Evolutionary conservation across 306 rosid species (phyloP).

Genomic region (Vachellia collinsii): DNA sequence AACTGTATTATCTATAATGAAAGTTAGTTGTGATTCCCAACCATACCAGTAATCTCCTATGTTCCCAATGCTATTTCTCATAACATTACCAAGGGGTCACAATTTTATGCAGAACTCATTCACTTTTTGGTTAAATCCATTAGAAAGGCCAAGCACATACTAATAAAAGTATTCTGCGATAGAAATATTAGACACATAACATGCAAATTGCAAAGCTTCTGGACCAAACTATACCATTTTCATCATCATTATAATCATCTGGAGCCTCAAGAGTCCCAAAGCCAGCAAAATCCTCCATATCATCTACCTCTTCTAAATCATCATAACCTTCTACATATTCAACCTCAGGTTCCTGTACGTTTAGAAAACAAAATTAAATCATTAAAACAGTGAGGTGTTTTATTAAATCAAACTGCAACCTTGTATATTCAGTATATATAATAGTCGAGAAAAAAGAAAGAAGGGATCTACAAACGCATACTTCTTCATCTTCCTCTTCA

Average conservation of each 20-base stretch:
- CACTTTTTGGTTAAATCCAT: not conserved
- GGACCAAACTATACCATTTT: slow-evolving; percentile 48
- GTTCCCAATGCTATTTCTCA: not conserved
- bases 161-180: not conserved
- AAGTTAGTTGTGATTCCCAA: not conserved
- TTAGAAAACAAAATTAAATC: slow-evolving; percentile 28
- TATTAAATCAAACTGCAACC: slow-evolving; percentile 8
- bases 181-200: slow-evolving; percentile 12
- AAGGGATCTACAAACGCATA: slow-evolving; percentile 29
- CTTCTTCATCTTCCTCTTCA: slow-evolving; percentile 72
- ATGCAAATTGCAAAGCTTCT: slow-evolving; percentile 27
- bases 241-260: slow-evolving; percentile 43
- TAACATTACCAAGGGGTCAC: not conserved
- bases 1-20: not conserved
- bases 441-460: not conserved
- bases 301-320: slow-evolving; percentile 81
- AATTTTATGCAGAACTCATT: not conserved
- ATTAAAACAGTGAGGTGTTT: not conserved
- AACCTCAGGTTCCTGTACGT: slow-evolving; percentile 62
- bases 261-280: slow-evolving; percentile 32
- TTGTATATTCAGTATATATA: slow-evolving; percentile 11
- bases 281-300: slow-evolving; percentile 83
- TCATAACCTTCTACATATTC: slow-evolving; percentile 82
- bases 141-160: slow-evolving; percentile 14
- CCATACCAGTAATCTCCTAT: not conserved